Percentiles rank a stretch among this genome's conserved stretches.
phyloP scores from a whole-genome alignment of 768 basidiomycete species.

The Lactarius tabidus region DNA sequence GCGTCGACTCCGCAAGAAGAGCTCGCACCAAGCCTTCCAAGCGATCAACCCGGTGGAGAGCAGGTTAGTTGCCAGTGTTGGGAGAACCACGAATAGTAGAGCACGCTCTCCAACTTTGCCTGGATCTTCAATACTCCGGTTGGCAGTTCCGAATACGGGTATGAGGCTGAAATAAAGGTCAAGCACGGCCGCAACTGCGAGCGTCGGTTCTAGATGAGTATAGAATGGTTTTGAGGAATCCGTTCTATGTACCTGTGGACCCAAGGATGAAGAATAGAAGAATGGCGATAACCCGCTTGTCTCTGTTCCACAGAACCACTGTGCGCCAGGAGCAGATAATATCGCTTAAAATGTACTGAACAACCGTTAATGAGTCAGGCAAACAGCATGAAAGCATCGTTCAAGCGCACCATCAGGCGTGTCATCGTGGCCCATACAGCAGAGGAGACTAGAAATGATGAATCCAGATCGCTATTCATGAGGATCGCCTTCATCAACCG shows the following conservation, averaged over 20 bases:
- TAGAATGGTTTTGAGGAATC: too few species aligned
- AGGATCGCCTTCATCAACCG: neutral
- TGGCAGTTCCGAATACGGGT: neutral
- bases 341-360: neutral
- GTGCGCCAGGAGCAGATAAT: neutral
- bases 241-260: neutral
- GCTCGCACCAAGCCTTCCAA: neutral
- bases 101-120: neutral
- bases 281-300: neutral
- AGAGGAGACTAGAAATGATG: neutral
- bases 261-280: neutral
- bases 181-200: neutral
- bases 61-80: neutral
- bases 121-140: too few species aligned
- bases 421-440: neutral
- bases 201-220: neutral
- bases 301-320: neutral
- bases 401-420: neutral
- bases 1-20: too few species aligned
- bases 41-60: neutral
- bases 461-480: neutral
- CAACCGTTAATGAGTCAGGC: neutral
- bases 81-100: neutral
- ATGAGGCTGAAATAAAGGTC: neutral
- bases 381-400: too few species aligned